Evolutionary conservation across 1,284 basidiomycete species (phyloP).

Genomic region (Trichosporon asahii): DNA sequence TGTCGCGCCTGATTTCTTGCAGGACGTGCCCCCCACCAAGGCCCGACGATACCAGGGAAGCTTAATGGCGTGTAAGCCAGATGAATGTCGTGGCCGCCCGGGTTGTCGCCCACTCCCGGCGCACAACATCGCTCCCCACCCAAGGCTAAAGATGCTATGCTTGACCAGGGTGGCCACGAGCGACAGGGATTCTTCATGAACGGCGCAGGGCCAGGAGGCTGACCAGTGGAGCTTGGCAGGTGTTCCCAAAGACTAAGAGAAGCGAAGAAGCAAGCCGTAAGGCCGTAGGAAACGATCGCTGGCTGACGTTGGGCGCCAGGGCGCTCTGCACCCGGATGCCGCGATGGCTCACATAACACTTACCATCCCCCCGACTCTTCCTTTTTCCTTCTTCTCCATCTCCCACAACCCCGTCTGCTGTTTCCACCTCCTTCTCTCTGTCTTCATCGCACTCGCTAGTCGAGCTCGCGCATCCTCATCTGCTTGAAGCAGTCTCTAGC

Average conservation of each 20-base stretch:
- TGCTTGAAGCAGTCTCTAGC: slow-evolving; percentile 34
- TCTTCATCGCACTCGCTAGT: slow-evolving; percentile 23
- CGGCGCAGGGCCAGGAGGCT: not conserved
- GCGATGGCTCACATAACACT: slow-evolving; percentile 4
- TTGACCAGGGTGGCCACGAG: not conserved
- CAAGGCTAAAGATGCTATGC: not conserved
- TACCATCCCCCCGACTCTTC: slow-evolving; percentile 7
- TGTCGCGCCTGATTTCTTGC: not conserved
- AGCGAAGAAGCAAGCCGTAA: not conserved
- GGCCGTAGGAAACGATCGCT: not conserved
- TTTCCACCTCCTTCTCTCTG: slow-evolving; percentile 12
- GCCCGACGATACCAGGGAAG: not conserved
- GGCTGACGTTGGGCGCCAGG: not conserved
- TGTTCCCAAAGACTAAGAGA: not conserved
- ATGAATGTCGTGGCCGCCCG: not conserved
- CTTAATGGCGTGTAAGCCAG: not conserved
- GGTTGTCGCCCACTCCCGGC: not conserved
- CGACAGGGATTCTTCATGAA: not conserved
- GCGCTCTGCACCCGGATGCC: not conserved
- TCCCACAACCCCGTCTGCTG: slow-evolving; percentile 12
- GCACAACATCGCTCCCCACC: not conserved
- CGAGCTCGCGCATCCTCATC: slow-evolving; percentile 21
- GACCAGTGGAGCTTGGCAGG: not conserved
- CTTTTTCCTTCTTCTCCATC: slow-evolving; percentile 15
- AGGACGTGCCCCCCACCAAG: not conserved